Percentiles rank a stretch among this genome's conserved stretches.
These are phyloP conservation scores for Umbelopsis vinacea DNA, from an alignment of 192 early-diverging fungal species.

Conservation along the genomic window DNA sequence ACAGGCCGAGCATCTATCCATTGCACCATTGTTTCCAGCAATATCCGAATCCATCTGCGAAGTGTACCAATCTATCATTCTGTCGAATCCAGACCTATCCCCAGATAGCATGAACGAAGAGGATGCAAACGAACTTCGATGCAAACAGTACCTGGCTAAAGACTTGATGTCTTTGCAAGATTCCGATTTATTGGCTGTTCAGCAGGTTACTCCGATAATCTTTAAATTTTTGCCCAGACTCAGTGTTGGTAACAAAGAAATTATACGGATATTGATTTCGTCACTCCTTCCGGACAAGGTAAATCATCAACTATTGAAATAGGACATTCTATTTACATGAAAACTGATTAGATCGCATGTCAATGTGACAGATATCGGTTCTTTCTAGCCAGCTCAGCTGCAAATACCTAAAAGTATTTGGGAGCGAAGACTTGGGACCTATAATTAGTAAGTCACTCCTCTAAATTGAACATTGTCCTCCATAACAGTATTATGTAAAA, in stretches of 20 bases:
- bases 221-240: background rate
- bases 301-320: background rate
- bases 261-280: background rate
- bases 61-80: background rate
- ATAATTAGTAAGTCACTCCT: background rate
- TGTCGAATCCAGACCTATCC: background rate
- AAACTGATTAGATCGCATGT: background rate
- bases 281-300: slow-evolving; percentile 13
- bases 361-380: background rate
- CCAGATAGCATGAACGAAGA: background rate
- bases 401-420: background rate
- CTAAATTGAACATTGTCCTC: background rate
- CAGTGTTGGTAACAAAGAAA: background rate
- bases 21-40: background rate
- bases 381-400: slow-evolving; percentile 9
- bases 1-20: background rate
- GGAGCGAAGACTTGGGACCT: background rate
- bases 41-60: background rate
- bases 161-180: background rate
- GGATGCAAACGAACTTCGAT: background rate
- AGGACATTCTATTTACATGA: background rate
- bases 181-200: background rate
- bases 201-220: background rate
- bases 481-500: too few species aligned
- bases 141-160: background rate